Conservation (phyloP, 805 yeast species). For the Nakazawaea wickerhamii region DNA sequence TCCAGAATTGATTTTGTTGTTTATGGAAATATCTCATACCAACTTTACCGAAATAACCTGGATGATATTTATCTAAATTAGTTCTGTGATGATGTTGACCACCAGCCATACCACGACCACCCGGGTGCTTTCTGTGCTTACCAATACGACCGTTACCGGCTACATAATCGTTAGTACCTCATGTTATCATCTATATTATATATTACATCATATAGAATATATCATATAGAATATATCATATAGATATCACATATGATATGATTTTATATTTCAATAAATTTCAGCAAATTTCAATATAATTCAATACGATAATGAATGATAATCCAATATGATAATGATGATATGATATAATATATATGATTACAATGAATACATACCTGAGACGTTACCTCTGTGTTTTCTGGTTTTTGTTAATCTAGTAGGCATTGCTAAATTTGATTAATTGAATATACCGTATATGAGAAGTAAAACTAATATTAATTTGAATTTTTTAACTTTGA, state of each 20-base stretch:
- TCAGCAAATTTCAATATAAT: too few relatives aligned
- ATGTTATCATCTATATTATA: too few relatives aligned
- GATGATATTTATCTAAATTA: constrained; percentile 99
- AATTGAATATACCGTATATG: background rate
- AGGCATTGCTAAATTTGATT: constrained; percentile 61
- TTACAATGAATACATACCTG: constrained; percentile 67
- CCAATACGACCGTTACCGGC: constrained; percentile 99
- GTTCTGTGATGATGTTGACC: constrained; percentile 99
- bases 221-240: too few relatives aligned
- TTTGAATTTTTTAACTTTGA: too few relatives aligned
- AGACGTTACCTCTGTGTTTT: constrained; percentile 99
- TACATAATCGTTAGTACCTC: constrained; percentile 22
- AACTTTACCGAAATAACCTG: constrained; percentile 99
- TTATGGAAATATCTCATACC: constrained; percentile 99
- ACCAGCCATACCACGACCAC: constrained; percentile 99
- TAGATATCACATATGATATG: too few relatives aligned
- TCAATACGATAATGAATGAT: too few relatives aligned
- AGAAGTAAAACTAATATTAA: background rate
- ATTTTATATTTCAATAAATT: too few relatives aligned
- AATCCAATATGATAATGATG: background rate
- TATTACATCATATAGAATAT: background rate
- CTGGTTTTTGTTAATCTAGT: constrained; percentile 99
- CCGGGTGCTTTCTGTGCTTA: constrained; percentile 99
- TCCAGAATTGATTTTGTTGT: constrained; percentile 93
- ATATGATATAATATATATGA: background rate